phyloP scores from a whole-genome alignment of 345 rosid genomes.

The Camelina hispida region DNA sequence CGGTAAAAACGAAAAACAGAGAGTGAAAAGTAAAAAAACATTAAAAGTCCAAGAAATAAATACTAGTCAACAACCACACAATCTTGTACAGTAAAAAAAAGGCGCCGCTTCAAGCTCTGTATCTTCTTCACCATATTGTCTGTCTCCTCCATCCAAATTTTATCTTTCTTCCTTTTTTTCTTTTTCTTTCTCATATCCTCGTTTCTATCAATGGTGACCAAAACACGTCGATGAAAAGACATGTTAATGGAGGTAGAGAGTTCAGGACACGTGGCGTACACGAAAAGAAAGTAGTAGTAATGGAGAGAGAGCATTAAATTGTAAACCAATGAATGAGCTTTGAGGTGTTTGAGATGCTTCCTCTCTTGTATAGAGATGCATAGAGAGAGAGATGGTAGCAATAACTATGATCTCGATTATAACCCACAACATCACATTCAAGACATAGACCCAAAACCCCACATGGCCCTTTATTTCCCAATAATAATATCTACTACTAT shows the following conservation, averaged over 20 bases:
- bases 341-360: slow-evolving; percentile 39
- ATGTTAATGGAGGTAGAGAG: slow-evolving; percentile 22
- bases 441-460: slow-evolving; percentile 31
- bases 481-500: not conserved
- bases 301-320: slow-evolving; percentile 33
- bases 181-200: not conserved
- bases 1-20: not conserved
- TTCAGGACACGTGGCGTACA: slow-evolving; percentile 28
- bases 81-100: not conserved
- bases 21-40: not conserved
- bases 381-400: slow-evolving; percentile 3
- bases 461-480: slow-evolving; percentile 16
- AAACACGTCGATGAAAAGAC: slow-evolving; percentile 27
- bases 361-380: slow-evolving; percentile 17
- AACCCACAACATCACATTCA: slow-evolving; percentile 42
- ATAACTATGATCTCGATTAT: slow-evolving; percentile 43
- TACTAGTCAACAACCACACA: slow-evolving; percentile 3
- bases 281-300: slow-evolving; percentile 3
- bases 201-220: slow-evolving; percentile 37
- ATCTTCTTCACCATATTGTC: not conserved
- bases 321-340: slow-evolving; percentile 44
- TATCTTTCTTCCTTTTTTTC: not conserved
- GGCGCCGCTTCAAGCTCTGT: not conserved
- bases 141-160: slow-evolving; percentile 11
- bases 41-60: not conserved